A percentile compares a stretch with the other conserved stretches of the same genome.
Conservation (phyloP, 148 eudicot species). For the Persicaria maculosa region DNA sequence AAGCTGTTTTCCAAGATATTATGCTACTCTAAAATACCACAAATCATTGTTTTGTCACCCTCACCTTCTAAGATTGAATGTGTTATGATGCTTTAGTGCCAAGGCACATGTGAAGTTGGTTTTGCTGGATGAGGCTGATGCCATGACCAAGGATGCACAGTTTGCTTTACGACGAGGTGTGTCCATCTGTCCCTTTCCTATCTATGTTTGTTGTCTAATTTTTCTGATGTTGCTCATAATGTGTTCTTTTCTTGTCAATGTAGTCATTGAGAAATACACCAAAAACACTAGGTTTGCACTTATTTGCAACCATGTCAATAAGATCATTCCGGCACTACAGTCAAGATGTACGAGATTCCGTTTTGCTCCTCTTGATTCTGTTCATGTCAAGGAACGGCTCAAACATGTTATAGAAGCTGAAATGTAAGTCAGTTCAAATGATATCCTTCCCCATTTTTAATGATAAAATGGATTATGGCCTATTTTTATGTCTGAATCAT, state of each 20-base stretch:
- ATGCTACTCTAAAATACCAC: background rate
- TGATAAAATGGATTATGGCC: background rate
- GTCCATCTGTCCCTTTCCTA: background rate
- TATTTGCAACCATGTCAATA: conserved; percentile 92
- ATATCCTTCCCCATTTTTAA: background rate
- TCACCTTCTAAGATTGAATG: conserved; percentile 5
- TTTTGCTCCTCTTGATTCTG: conserved; percentile 86
- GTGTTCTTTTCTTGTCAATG: conserved; percentile 19
- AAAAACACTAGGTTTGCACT: conserved; percentile 86
- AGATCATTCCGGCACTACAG: conserved; percentile 91
- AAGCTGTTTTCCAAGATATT: background rate
- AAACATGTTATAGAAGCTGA: conserved; percentile 76
- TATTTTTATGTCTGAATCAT: background rate
- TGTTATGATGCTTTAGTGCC: conserved; percentile 30
- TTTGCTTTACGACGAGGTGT: conserved; percentile 96
- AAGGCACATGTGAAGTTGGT: conserved; percentile 81
- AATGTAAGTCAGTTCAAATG: conserved; percentile 35
- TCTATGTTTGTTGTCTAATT: background rate
- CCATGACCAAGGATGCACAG: conserved; percentile 99
- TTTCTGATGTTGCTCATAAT: background rate
- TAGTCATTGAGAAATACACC: conserved; percentile 97
- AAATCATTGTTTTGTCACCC: background rate
- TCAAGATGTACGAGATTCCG: conserved; percentile 96
- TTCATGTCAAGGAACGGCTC: conserved; percentile 78
- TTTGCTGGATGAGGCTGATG: conserved; percentile 95